These are phyloP conservation scores for Endoconidiophora laricicola DNA, from an alignment of 2,329 filamentous ascomycete genomes.

Conservation along the genomic window DNA sequence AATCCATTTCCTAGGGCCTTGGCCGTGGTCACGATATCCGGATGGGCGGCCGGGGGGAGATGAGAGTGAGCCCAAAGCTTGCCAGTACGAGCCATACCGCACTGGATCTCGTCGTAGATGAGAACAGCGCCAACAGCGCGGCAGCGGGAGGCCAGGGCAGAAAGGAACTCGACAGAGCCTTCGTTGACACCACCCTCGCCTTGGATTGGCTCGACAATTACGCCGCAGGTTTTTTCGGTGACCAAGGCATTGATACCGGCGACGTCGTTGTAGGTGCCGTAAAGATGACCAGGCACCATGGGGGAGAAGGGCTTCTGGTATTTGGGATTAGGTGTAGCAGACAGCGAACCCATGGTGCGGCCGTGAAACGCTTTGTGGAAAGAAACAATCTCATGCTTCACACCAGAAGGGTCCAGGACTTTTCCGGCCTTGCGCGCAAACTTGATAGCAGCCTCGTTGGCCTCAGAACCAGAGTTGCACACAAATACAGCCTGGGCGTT, in stretches of 20 bases:
- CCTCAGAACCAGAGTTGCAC: conserved; percentile 91
- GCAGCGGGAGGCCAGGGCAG: conserved; percentile 69
- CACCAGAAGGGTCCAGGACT: conserved; percentile 49
- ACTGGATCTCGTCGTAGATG: conserved; percentile 96
- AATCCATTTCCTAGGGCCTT: conserved; percentile 96
- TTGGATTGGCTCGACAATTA: conserved; percentile 94
- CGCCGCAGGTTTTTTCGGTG: conserved; percentile 74
- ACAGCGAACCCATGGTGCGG: conserved; percentile 84
- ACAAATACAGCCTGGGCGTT: conserved; percentile 70
- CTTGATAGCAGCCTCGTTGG: conserved; percentile 95
- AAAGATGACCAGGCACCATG: conserved; percentile 86
- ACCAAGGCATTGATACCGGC: conserved; percentile 54
- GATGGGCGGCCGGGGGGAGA: conserved; percentile 65
- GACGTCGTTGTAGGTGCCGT: conserved; percentile 74
- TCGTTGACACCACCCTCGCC: conserved; percentile 87
- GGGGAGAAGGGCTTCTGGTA: conserved; percentile 91
- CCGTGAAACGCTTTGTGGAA: conserved; percentile 92
- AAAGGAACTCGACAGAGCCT: conserved; percentile 66
- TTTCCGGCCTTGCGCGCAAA: conserved; percentile 88
- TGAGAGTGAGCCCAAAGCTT: conserved; percentile 73
- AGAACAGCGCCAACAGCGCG: conserved; percentile 75
- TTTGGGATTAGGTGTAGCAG: conserved; percentile 94
- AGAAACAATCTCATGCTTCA: conserved; percentile 72
- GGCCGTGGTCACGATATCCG: conserved; percentile 83
- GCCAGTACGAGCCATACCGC: conserved; percentile 75